These are phyloP conservation scores for Croton setiger DNA, from an alignment of 441 rosid genomes.

Conservation along the genomic window DNA sequence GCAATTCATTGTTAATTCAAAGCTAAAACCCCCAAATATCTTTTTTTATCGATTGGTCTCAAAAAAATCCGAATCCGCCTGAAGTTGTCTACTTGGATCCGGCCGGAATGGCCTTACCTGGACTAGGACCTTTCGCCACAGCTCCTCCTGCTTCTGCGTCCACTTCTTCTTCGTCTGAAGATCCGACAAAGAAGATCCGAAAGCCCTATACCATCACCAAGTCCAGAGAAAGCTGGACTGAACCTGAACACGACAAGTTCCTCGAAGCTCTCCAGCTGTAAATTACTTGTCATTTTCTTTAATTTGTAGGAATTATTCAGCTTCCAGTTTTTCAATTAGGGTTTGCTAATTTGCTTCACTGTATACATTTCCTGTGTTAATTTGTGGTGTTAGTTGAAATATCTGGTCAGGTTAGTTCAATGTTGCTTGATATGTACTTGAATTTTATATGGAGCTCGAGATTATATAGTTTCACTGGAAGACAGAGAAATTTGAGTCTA, in stretches of 20 bases:
- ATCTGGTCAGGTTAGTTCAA: not conserved
- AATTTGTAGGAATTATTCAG: not conserved
- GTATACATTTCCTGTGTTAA: slow-evolving; percentile 15
- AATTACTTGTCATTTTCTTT: slow-evolving; percentile 32
- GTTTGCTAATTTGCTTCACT: slow-evolving; percentile 4
- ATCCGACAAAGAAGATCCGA: slow-evolving; percentile 60
- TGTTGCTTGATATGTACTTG: not conserved
- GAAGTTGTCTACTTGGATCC: slow-evolving; percentile 74
- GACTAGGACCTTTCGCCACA: slow-evolving; percentile 50
- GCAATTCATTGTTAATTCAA: slow-evolving; percentile 20
- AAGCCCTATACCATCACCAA: slow-evolving; percentile 93
- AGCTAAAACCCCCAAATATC: slow-evolving; percentile 13
- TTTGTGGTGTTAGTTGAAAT: not conserved
- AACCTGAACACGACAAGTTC: slow-evolving; percentile 90
- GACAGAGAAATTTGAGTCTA: not conserved
- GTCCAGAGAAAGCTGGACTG: slow-evolving; percentile 96
- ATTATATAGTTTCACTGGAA: not conserved
- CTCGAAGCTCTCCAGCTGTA: slow-evolving; percentile 94
- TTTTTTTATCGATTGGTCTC: slow-evolving; percentile 46
- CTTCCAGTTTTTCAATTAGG: slow-evolving; percentile 7
- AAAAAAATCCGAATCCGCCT: slow-evolving; percentile 52
- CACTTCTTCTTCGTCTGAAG: slow-evolving; percentile 32
- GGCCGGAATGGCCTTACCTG: slow-evolving; percentile 60
- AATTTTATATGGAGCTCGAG: not conserved
- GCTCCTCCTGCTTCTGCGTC: slow-evolving; percentile 34